Conservation (phyloP, 306 rosid species). For the Datisca glomerata region DNA sequence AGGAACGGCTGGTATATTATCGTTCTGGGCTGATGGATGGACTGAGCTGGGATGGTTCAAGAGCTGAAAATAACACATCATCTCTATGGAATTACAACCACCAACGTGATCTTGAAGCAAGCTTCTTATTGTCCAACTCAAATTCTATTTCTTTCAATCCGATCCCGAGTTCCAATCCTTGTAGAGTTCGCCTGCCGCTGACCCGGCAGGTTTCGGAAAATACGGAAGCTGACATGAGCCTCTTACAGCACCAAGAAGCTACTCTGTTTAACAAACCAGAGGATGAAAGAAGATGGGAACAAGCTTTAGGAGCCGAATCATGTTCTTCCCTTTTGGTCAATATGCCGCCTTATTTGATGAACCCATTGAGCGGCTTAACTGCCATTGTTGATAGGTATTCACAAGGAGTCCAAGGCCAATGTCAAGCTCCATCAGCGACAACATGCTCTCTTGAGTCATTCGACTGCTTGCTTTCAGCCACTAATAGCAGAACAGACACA, state of each 20-base stretch:
- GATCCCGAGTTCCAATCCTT: constrained; percentile 4
- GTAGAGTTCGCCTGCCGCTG: neutral
- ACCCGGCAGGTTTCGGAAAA: constrained; percentile 2
- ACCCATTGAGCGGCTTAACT: constrained; percentile 13
- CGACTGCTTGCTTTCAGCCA: constrained; percentile 41
- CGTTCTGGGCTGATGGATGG: constrained; percentile 34
- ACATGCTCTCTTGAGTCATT: constrained; percentile 29
- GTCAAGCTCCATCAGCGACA: constrained; percentile 10
- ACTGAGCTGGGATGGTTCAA: constrained; percentile 40
- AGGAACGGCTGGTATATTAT: too few relatives aligned
- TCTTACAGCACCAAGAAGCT: constrained; percentile 4
- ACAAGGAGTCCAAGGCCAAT: too few relatives aligned
- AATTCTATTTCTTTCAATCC: constrained; percentile 17
- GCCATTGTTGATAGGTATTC: constrained; percentile 15
- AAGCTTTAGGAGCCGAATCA: constrained; percentile 4
- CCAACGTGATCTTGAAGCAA: constrained; percentile 32
- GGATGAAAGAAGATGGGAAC: too few relatives aligned
- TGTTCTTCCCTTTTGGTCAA: neutral
- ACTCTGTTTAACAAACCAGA: constrained; percentile 1
- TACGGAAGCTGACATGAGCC: constrained; percentile 5
- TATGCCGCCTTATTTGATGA: constrained; percentile 13
- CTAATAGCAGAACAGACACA: constrained; percentile 35
- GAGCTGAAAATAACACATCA: constrained; percentile 14
- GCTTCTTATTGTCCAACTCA: constrained; percentile 25
- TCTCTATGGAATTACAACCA: constrained; percentile 41